These are phyloP conservation scores for Hibiscus syriacus DNA, from an alignment of 345 rosid genomes.

Conservation along the genomic window DNA sequence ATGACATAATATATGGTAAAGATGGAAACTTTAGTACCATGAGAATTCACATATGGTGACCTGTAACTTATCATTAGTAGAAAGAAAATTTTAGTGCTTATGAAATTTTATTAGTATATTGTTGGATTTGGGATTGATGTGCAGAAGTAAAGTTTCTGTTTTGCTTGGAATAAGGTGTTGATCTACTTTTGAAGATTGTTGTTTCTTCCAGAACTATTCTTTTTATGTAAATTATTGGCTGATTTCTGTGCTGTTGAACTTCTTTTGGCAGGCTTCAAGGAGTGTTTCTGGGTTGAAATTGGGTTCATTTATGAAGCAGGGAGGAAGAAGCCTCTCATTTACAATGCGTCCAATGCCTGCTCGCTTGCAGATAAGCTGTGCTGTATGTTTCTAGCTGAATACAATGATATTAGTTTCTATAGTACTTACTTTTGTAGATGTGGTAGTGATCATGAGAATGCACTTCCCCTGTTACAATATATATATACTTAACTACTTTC, in stretches of 20 bases:
- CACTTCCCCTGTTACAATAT: too few relatives aligned
- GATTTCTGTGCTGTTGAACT: neutral
- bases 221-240: neutral
- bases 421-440: neutral
- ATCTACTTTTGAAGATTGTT: neutral
- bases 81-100: neutral
- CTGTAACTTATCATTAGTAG: too few relatives aligned
- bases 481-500: too few relatives aligned
- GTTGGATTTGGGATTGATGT: neutral
- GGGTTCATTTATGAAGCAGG: constrained; percentile 24
- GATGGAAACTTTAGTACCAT: too few relatives aligned
- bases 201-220: neutral
- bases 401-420: neutral
- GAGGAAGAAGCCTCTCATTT: constrained; percentile 32
- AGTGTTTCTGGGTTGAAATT: constrained; percentile 27
- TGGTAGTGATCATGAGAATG: neutral
- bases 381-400: constrained; percentile 31
- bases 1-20: too few relatives aligned
- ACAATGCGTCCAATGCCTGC: constrained; percentile 23
- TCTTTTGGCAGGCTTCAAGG: constrained; percentile 24
- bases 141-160: neutral
- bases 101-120: neutral
- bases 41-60: too few relatives aligned
- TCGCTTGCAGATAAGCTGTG: constrained; percentile 49
- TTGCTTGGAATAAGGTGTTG: too few relatives aligned